Conservation (phyloP, 495 filamentous ascomycete genomes). For the Aspergillus affinis region DNA sequence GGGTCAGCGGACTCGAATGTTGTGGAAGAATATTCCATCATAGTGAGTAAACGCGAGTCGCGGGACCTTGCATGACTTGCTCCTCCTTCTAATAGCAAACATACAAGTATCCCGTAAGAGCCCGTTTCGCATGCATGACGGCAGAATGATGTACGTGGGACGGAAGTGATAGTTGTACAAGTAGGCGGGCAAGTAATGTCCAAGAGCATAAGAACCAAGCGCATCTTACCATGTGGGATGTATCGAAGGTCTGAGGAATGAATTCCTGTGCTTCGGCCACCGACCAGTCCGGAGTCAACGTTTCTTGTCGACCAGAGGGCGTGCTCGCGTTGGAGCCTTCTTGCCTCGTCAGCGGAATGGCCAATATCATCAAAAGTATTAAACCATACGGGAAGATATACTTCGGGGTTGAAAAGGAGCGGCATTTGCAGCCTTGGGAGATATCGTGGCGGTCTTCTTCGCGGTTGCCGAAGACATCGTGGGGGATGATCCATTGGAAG, state of each 20-base stretch:
- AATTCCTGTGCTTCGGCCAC: slow-evolving; percentile 72
- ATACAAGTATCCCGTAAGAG: not conserved
- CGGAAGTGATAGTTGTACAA: slow-evolving; percentile 14
- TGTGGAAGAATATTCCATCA: not conserved
- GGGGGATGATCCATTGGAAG: slow-evolving; percentile 43
- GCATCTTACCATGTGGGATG: slow-evolving; percentile 58
- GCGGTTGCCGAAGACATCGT: slow-evolving; percentile 32
- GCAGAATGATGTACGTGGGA: not conserved
- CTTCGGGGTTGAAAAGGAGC: slow-evolving; percentile 81
- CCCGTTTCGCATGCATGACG: not conserved
- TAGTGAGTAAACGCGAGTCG: not conserved
- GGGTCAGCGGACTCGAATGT: not conserved
- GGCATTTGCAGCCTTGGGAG: slow-evolving; percentile 85
- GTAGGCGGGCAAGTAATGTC: slow-evolving; percentile 4
- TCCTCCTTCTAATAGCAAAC: not conserved
- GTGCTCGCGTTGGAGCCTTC: slow-evolving; percentile 45
- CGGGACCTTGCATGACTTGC: not conserved
- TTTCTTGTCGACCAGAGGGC: slow-evolving; percentile 52
- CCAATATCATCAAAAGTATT: slow-evolving; percentile 1
- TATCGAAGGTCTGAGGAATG: slow-evolving; percentile 72
- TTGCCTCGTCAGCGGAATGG: slow-evolving; percentile 27
- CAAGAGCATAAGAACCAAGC: slow-evolving; percentile 4
- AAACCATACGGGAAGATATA: slow-evolving; percentile 40
- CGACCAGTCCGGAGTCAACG: slow-evolving; percentile 53
- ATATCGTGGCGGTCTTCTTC: slow-evolving; percentile 69